Base-by-base conservation (phyloP, 345 rosid species). In the Sisymbrium altissimum region DNA sequence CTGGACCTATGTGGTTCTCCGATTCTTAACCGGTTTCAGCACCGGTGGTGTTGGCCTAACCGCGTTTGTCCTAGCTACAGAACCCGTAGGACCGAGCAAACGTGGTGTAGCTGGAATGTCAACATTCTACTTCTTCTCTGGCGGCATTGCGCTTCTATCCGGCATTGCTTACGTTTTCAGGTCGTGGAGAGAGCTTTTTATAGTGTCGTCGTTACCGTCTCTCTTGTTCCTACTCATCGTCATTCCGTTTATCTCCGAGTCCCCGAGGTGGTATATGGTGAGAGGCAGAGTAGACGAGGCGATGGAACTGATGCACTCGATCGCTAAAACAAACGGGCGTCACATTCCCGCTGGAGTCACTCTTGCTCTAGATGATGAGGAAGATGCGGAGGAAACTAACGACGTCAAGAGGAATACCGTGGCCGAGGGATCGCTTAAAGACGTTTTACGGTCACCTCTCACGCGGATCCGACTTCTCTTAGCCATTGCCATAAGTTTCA, bases 61-160 rank as follows among this genome's bases (percentile, higher is more conserved):
- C 5, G 86, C 97, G 40, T 94, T 94, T 1, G 97, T 94, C 18
- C 86, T 94, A 3, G 84, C 97, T 68, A 94, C 97, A 0, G 98
- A 94, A 58, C 95, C 98, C 0, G 27, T 94, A 0, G 98, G 98
- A 32, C 97, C 97, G 0, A 66, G 85, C 6, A 94, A 87, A 77
- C 95, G 97, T 4, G 97, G 97, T 9, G 83, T 53, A 0, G 96
- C 96, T 3, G 98, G 97, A 70, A 94, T 94, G 98, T 94, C 97
- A 64, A 88, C 97, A 5, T 94, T 94, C 89, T 94, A 91, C 81
- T 94, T 94, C 78, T 91, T 94, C 87, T 91, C 98, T 1, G 9
- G 62, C 0, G 97, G 96, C 36, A 94, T 91, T 2, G 96, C 89
- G 1, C 1, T 87, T 19, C 84, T 94, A 11, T 76, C 97, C 0